A percentile compares a stretch with the other conserved stretches of the same genome.
Evolutionary conservation across 2,329 filamentous ascomycete genomes (phyloP).

Genomic region (Pseudogymnoascus sp.): DNA sequence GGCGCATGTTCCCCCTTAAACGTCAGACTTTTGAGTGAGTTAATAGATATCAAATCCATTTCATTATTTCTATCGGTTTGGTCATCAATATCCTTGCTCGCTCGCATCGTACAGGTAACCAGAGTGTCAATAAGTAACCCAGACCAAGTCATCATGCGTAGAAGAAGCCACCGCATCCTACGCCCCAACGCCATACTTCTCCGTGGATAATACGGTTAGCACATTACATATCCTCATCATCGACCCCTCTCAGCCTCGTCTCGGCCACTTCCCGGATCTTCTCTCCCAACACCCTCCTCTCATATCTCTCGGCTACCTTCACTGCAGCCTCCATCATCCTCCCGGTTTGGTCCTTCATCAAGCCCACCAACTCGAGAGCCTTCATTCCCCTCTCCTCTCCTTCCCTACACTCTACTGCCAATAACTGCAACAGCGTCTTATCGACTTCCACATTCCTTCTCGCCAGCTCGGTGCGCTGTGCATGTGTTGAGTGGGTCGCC

Average conservation of each 20-base stretch:
- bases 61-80: background rate
- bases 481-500: conserved; percentile 52
- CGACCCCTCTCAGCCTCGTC: conserved; percentile 26
- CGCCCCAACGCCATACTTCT: background rate
- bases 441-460: conserved; percentile 76
- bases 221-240: conserved; percentile 1
- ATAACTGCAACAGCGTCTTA: conserved; percentile 78
- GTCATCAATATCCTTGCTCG: background rate
- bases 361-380: conserved; percentile 76
- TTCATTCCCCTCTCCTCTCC: conserved; percentile 93
- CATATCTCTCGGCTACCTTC: conserved; percentile 83
- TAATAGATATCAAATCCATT: conserved; percentile 1
- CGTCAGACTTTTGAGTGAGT: background rate
- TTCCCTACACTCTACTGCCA: conserved; percentile 83
- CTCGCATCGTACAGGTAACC: background rate
- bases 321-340: conserved; percentile 86
- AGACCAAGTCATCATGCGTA: background rate
- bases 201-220: background rate
- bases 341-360: conserved; percentile 77
- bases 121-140: background rate
- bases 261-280: conserved; percentile 87
- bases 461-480: conserved; percentile 58
- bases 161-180: background rate
- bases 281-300: conserved; percentile 66
- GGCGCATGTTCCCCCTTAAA: background rate